These are phyloP conservation scores for Sphaerulina vaccinii DNA, from an alignment of 2,329 filamentous ascomycete genomes.

Conservation along the genomic window DNA sequence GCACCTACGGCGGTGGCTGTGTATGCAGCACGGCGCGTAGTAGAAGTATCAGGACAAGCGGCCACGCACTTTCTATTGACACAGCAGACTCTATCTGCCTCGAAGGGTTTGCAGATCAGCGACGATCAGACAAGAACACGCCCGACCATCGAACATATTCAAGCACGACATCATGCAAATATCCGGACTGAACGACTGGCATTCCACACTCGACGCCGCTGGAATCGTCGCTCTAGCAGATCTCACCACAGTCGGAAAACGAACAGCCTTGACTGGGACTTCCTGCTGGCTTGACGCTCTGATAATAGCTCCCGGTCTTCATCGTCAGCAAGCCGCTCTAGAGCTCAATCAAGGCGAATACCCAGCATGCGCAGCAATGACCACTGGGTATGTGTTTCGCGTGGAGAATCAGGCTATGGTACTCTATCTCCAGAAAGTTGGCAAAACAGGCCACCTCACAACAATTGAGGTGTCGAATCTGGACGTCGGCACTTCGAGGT, in stretches of 20 bases:
- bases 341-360: slow-evolving; percentile 41
- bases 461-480: slow-evolving; percentile 23
- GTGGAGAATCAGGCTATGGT: slow-evolving; percentile 56
- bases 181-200: too few relatives aligned
- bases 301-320: slow-evolving; percentile 60
- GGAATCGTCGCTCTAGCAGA: slow-evolving; percentile 61
- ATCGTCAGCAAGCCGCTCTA: slow-evolving; percentile 60
- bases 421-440: slow-evolving; percentile 45
- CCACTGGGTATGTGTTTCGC: slow-evolving; percentile 45
- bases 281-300: slow-evolving; percentile 58
- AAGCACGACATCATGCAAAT: too few relatives aligned
- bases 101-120: too few relatives aligned
- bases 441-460: slow-evolving; percentile 33
- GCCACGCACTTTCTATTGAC: too few relatives aligned
- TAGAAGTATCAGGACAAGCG: too few relatives aligned
- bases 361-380: slow-evolving; percentile 45
- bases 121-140: too few relatives aligned
- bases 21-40: too few relatives aligned
- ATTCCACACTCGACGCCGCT: too few relatives aligned
- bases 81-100: too few relatives aligned
- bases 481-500: background rate
- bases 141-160: too few relatives aligned
- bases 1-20: too few relatives aligned
- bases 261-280: slow-evolving; percentile 58
- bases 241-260: slow-evolving; percentile 55